Base-by-base conservation (phyloP, 768 basidiomycete genomes). In the Podaxis sp. region DNA sequence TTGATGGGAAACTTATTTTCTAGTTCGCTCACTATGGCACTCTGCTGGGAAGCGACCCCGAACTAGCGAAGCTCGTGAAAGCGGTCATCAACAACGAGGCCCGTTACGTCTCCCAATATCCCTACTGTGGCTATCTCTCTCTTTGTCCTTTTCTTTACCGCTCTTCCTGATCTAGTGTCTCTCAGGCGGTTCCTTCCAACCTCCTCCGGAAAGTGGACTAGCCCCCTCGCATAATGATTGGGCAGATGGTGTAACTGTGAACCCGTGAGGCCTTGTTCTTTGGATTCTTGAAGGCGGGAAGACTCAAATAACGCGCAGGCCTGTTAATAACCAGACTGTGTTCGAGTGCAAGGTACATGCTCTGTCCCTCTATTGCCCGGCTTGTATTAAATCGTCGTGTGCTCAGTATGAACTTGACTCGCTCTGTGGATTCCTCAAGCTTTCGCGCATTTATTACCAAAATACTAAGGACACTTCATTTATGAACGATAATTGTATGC, bases 31-130 rank as follows among this genome's bases (percentile, higher is more conserved):
- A 87, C 59, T 93, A 93, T 71, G 81, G 81, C 64, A 68, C 77
- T 12, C 79, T 93, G 19, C 76, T 91, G 17, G 69, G 82, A 2
- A 67, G 75, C 12, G 91, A 93, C 71, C 73, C 72, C 6, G 75
- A 85, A 17, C 79, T 93, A 24, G 84, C 85, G 8, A 79, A 80
- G 2, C 76, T 92, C 3, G 86, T 91, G 49, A 90, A 87, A 69
- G 91, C 88, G n/a, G 87, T 92, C 49, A 90, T 93, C 67, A 90
- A 91, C 68, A 91, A 87, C 61, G 89, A 92, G 71, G 87, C 88
- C 22, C 83, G 85, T 33, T 91, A 89, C 73, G 85, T 90, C 22
- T 78, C 86, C 2, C 73, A 88, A 66, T 86, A 87, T 67, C 90
- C 90, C 0, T 92, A 93, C 71, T 92, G 91, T 83, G 63, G 57